Base-by-base conservation (phyloP, 768 basidiomycete species). In the Termitomyces sp. region DNA sequence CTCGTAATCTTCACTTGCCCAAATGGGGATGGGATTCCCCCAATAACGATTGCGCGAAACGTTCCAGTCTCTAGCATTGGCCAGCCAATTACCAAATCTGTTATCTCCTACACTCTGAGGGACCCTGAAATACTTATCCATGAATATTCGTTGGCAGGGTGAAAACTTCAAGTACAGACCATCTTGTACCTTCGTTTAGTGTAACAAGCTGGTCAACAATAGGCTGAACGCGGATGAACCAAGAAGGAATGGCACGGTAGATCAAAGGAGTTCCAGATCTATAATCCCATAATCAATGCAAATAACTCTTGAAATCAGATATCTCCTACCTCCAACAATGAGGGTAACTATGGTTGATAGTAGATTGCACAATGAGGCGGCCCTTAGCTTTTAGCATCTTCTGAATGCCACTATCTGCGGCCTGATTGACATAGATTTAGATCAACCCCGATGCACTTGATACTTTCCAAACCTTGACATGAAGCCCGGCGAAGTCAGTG, bases 31-130 rank as follows among this genome's bases (percentile, higher is more conserved):
- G 18, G 97, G 97, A 5, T 95, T 98, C 36, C 96, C 97, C 95
- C 95, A 99, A 71, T 98, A 99, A 50, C 97, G 84, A 77, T 98
- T 98, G 61, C 97, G 84, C n/a, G 95, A 97, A 63, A 99, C 81
- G 69, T 98, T 98, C 97, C 97, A 99, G 69, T 99, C 97, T 22
- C 95, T 84, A n/a, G 97, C 97, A 72, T 96, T 98, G 50, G 90
- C 88, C 53, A 99, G 80, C 97, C 97, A 99, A 72, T 93, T 95
- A 22, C 94, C 95, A 69, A 99, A 99, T 36, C 96, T 82, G 64
- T 88, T 85, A 59, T 98, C 95, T 6, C 95, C 92, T 48, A 98
- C 88, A 61, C 75, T 81, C 67, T 93, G 88, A 11, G 97, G 97
- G 2, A 99, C 97, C 93, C 91, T 93, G 54, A 55, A 61, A 52